These are phyloP conservation scores for Claviceps digitariae DNA, from an alignment of 2,329 filamentous ascomycete species.

Conservation along the genomic window DNA sequence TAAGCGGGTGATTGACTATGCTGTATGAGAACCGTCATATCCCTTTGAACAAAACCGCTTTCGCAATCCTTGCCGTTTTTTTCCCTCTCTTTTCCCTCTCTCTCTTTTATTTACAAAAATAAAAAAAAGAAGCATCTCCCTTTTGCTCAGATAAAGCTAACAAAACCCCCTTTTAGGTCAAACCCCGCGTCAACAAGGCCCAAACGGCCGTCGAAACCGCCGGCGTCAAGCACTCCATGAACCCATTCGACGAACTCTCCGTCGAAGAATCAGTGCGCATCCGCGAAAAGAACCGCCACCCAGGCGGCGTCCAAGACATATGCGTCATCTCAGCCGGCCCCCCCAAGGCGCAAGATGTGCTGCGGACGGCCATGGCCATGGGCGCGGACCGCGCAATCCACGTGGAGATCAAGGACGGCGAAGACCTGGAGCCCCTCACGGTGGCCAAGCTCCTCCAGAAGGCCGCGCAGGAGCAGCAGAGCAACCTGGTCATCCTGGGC, in stretches of 20 bases:
- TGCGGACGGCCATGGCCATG: conserved; percentile 98
- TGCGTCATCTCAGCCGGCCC: conserved; percentile 81
- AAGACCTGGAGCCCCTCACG: conserved; percentile 74
- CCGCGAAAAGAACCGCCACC: conserved; percentile 67
- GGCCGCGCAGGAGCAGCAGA: conserved; percentile 69
- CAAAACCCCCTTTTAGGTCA: conserved; percentile 33
- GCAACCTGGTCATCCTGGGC: conserved; percentile 84
- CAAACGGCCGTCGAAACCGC: conserved; percentile 82
- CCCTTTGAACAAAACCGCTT: too few relatives aligned
- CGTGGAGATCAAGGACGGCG: conserved; percentile 64
- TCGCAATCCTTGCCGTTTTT: too few relatives aligned
- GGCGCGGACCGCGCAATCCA: conserved; percentile 86
- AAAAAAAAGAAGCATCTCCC: neutral
- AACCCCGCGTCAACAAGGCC: conserved; percentile 55
- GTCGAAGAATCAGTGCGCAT: conserved; percentile 93
- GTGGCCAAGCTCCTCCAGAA: conserved; percentile 80
- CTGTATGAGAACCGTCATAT: conserved; percentile 38
- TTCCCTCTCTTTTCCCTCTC: neutral
- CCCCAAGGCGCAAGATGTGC: conserved; percentile 71
- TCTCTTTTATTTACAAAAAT: too few relatives aligned
- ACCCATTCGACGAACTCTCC: conserved; percentile 97
- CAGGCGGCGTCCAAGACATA: conserved; percentile 76
- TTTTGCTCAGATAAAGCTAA: neutral
- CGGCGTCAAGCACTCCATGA: conserved; percentile 95
- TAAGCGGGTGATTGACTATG: conserved; percentile 80